Conservation (phyloP, 2,329 filamentous ascomycete genomes). For the Fusarium kyushuense region DNA sequence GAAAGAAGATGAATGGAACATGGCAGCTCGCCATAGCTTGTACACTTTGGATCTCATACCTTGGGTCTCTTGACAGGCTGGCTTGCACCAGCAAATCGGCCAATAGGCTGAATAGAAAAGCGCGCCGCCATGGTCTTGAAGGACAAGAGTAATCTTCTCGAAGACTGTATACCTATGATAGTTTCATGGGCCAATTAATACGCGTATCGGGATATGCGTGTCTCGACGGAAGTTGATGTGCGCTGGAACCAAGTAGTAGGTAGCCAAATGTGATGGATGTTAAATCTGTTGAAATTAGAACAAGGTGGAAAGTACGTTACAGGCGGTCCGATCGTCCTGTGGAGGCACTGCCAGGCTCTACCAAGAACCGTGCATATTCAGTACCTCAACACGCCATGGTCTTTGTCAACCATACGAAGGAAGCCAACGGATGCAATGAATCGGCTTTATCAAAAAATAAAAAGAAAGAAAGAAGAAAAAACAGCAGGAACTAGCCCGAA, state of each 20-base stretch:
- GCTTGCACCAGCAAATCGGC: conserved; percentile 74
- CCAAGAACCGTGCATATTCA: not conserved
- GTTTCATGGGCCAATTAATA: not conserved
- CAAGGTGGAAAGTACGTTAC: conserved; percentile 10
- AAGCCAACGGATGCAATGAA: not conserved
- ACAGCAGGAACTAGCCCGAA: not conserved
- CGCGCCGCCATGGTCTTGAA: conserved; percentile 46
- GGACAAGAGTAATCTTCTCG: not conserved
- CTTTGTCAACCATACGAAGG: not conserved
- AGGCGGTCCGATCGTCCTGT: conserved; percentile 16
- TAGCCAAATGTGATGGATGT: not conserved
- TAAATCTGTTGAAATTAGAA: not conserved
- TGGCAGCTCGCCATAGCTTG: not conserved
- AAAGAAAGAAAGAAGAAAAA: too few species aligned
- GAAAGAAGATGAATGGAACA: not conserved
- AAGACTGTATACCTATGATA: not conserved
- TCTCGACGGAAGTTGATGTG: not conserved
- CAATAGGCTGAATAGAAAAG: conserved; percentile 77
- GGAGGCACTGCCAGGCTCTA: conserved; percentile 9
- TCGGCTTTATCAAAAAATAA: not conserved
- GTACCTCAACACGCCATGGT: not conserved
- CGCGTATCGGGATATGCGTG: not conserved
- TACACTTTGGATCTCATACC: conserved; percentile 58
- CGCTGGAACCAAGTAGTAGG: not conserved
- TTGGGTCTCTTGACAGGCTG: conserved; percentile 80